A percentile compares a stretch with the other conserved stretches of the same genome.
Conservation (phyloP, 139 green algal species). For the Pseudopediastrum boryanum region DNA sequence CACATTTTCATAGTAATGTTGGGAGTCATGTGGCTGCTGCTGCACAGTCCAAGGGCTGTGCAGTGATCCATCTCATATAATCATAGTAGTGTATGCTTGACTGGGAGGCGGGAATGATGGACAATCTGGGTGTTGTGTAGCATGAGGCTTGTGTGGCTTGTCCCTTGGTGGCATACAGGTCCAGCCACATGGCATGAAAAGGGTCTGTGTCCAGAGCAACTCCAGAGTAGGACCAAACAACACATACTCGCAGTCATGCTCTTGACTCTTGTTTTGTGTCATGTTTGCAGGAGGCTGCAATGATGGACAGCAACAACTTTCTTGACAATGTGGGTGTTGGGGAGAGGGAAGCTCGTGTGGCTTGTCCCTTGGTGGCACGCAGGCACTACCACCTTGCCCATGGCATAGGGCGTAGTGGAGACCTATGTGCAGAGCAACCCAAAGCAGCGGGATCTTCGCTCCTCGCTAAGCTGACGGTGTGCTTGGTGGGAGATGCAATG, state of each 20-base stretch:
- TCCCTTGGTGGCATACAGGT: too few relatives aligned
- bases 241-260: too few relatives aligned
- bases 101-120: slow-evolving; percentile 92
- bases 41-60: too few relatives aligned
- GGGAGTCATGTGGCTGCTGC: too few relatives aligned
- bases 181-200: too few relatives aligned
- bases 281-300: slow-evolving; percentile 84
- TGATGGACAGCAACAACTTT: slow-evolving; percentile 99
- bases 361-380: slow-evolving; percentile 73
- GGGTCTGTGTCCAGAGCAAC: too few relatives aligned
- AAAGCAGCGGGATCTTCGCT: slow-evolving; percentile 91
- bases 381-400: slow-evolving; percentile 87
- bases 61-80: too few relatives aligned
- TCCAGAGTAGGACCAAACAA: too few relatives aligned
- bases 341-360: slow-evolving; percentile 91
- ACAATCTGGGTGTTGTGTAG: slow-evolving; percentile 94
- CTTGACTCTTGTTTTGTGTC: too few relatives aligned
- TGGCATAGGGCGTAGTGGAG: slow-evolving; percentile 90
- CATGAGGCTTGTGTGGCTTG: slow-evolving; percentile 87
- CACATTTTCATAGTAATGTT: too few relatives aligned
- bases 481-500: slow-evolving; percentile 82
- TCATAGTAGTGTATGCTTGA: too few relatives aligned
- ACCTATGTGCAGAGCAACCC: slow-evolving; percentile 94
- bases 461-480: slow-evolving; percentile 74
- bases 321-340: slow-evolving; percentile 88